These are phyloP conservation scores for Fennellomyces sp. DNA, from an alignment of 371 early-diverging fungal genomes.

Conservation along the genomic window DNA sequence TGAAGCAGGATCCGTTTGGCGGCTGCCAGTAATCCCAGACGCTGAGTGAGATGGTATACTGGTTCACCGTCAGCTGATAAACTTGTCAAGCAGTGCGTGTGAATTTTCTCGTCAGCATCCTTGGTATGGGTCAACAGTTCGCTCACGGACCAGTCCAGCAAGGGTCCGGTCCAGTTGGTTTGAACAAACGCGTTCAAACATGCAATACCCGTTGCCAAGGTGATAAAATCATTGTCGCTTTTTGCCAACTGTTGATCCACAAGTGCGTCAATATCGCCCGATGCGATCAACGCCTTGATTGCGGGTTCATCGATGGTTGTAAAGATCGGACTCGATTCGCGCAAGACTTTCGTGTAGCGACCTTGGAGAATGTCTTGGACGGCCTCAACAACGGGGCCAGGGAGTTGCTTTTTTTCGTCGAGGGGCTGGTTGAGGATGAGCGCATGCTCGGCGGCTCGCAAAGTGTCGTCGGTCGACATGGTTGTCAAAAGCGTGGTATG, in stretches of 20 bases:
- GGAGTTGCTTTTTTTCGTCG: slow-evolving; percentile 10
- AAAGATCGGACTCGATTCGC: slow-evolving; percentile 27
- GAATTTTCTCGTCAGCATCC: slow-evolving; percentile 27
- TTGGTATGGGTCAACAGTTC: slow-evolving; percentile 23
- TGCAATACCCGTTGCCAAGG: slow-evolving; percentile 58
- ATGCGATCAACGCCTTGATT: not conserved
- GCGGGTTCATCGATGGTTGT: slow-evolving; percentile 6
- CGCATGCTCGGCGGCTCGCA: slow-evolving; percentile 14
- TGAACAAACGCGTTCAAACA: slow-evolving; percentile 67
- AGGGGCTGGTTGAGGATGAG: slow-evolving; percentile 18
- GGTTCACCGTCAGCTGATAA: slow-evolving; percentile 85
- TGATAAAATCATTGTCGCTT: slow-evolving; percentile 10
- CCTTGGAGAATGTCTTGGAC: slow-evolving; percentile 30
- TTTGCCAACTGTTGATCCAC: slow-evolving; percentile 17
- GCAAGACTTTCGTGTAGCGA: slow-evolving; percentile 32
- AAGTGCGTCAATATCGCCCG: slow-evolving; percentile 29
- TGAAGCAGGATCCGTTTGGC: slow-evolving; percentile 68
- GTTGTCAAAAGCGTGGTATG: not conserved
- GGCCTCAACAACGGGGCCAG: not conserved
- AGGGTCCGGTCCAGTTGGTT: slow-evolving; percentile 73
- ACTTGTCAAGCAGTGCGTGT: slow-evolving; percentile 31
- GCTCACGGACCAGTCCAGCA: slow-evolving; percentile 37
- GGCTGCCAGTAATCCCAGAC: slow-evolving; percentile 68
- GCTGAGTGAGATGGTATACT: slow-evolving; percentile 77
- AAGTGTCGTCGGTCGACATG: not conserved